Evolutionary conservation across 441 rosid genomes (phyloP).

Genomic region (Populus tomentosa): DNA sequence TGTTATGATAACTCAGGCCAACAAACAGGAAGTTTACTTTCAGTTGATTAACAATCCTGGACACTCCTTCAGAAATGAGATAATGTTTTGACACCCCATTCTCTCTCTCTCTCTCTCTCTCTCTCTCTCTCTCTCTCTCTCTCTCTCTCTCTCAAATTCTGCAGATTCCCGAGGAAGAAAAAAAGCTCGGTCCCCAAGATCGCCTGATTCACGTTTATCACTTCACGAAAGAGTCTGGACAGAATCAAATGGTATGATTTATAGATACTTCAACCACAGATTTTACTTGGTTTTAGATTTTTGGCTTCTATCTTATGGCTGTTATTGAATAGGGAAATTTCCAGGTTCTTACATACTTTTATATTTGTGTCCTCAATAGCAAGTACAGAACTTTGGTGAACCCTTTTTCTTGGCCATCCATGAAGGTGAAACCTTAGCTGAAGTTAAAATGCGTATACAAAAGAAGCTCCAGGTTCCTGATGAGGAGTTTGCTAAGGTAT

Average conservation of each 20-base stretch:
- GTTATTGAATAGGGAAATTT: constrained; percentile 1
- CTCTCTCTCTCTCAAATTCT: neutral
- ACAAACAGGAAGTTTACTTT: neutral
- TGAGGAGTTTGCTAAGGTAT: constrained; percentile 67
- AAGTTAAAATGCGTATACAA: constrained; percentile 70
- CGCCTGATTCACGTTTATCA: constrained; percentile 95
- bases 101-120: too few relatives aligned
- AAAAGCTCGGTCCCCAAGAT: constrained; percentile 73
- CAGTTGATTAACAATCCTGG: neutral
- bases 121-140: too few relatives aligned
- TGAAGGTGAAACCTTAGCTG: constrained; percentile 87
- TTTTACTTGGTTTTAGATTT: neutral
- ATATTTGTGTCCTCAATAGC: constrained; percentile 40
- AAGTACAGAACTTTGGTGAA: constrained; percentile 93
- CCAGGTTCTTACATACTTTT: neutral
- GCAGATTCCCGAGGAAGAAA: constrained; percentile 97
- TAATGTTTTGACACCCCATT: neutral
- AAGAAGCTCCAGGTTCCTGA: constrained; percentile 86
- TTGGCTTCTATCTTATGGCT: neutral
- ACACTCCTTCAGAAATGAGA: neutral
- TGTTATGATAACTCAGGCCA: neutral
- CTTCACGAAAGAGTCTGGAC: constrained; percentile 74
- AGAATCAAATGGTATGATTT: constrained; percentile 63
- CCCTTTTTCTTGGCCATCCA: constrained; percentile 94
- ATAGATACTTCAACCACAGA: constrained; percentile 15